Evolutionary conservation across 148 eudicot species (phyloP), one percentile per base, ranked within the genome.

Genomic region (Silene uniflora): DNA sequence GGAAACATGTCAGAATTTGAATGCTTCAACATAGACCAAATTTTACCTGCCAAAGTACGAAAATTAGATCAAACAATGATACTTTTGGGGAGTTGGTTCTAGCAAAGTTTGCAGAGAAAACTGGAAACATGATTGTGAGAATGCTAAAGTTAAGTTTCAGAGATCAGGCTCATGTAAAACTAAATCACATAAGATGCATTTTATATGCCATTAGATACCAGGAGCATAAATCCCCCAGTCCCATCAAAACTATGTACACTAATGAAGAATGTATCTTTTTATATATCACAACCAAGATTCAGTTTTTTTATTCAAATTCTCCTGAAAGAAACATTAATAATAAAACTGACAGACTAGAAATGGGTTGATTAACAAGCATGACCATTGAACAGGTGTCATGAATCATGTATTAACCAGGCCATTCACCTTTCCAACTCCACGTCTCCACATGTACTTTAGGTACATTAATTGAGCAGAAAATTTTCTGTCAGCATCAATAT

Each of bases 1-100:
- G 92, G 93, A 75, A 73, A 86, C 67, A 81, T 77, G 42, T 83
- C 92, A 3, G 79, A 74, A 76, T 88, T 90, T 54, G 84, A 82
- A 80, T 84, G 84, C 81, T 89, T 85, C 83, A 95, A 72, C 62
- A 90, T 69, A 23, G 79, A 61, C 76, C 83, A 75, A 78, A 92
- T 78, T 74, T 81, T 84, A 54, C 89, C 98, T 93, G 85, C 71
- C 73, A 58, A 47, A 62, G 83, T 52, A 67, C 14, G 66, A 61
- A 39, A 65, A 66, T 61, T 62, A 52, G 60, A 73, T 23, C 18
- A 35, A 2, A 63, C 59, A 54, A 27, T 10, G 18, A 52, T 14
- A 25, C 42, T 35, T 29, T 52, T 25, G 9, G 10, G 29, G 65
- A 13, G 10, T 56, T 6, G n/a, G 59, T 18, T 5, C 32, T 62